Conservation (phyloP, 1,284 basidiomycete genomes). For the Trametes polyzona region DNA sequence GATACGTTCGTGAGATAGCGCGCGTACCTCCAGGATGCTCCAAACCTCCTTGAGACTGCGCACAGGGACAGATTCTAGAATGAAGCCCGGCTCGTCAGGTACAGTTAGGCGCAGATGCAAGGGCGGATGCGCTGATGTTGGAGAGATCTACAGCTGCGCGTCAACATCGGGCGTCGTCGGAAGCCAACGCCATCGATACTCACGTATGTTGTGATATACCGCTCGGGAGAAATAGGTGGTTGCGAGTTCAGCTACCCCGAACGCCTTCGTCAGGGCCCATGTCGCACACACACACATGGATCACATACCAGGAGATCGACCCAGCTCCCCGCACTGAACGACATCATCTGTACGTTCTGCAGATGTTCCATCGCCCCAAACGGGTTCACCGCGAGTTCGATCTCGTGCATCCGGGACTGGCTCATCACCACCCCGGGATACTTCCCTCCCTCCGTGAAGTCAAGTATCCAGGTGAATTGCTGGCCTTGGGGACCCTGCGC, state of each 20-base stretch:
- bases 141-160: constrained; percentile 46
- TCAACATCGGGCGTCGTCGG: neutral
- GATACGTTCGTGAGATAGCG: too few species aligned
- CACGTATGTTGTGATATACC: constrained; percentile 51
- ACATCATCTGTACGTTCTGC: constrained; percentile 49
- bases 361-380: constrained; percentile 50
- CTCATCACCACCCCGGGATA: constrained; percentile 66
- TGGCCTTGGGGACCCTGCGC: constrained; percentile 30
- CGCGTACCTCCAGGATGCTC: constrained; percentile 66
- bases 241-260: constrained; percentile 48
- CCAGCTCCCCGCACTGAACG: constrained; percentile 65
- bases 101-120: constrained; percentile 64
- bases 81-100: constrained; percentile 73
- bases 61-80: constrained; percentile 69
- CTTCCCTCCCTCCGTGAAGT: constrained; percentile 65
- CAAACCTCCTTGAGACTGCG: constrained; percentile 71
- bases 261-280: too few species aligned
- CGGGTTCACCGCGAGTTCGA: constrained; percentile 63
- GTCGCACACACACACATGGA: too few species aligned
- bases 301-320: constrained; percentile 37
- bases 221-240: constrained; percentile 49
- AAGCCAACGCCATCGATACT: constrained; percentile 22
- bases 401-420: constrained; percentile 70
- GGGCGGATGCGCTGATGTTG: constrained; percentile 64
- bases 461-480: constrained; percentile 64